phyloP scores from a whole-genome alignment of 2,329 filamentous ascomycete species.

The Coniochaeta hoffmannii region DNA sequence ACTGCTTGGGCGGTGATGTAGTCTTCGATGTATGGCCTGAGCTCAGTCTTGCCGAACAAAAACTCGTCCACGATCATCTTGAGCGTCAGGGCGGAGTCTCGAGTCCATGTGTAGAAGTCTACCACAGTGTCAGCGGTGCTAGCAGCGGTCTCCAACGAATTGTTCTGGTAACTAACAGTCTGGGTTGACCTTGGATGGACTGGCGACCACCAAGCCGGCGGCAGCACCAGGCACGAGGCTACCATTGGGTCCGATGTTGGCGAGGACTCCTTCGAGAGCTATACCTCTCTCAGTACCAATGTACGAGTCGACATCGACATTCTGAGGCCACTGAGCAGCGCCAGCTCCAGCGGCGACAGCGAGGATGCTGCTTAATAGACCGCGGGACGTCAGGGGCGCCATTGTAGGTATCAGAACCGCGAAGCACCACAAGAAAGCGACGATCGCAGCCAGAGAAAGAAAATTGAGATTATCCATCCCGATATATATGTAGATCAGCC shows the following conservation, averaged over 20 bases:
- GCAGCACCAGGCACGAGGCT: constrained; percentile 37
- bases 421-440: background rate
- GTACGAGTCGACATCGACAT: constrained; percentile 25
- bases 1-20: constrained; percentile 61
- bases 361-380: background rate
- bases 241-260: constrained; percentile 50
- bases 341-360: background rate
- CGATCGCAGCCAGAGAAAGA: background rate
- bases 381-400: background rate
- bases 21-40: constrained; percentile 56
- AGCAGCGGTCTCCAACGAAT: background rate
- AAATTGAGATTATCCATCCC: background rate
- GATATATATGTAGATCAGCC: background rate
- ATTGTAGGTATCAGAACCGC: background rate
- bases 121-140: background rate
- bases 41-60: constrained; percentile 45
- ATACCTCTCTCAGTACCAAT: constrained; percentile 41
- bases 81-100: constrained; percentile 64
- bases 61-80: constrained; percentile 63
- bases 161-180: constrained; percentile 41
- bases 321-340: background rate
- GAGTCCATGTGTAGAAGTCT: constrained; percentile 75
- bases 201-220: constrained; percentile 47
- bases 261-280: constrained; percentile 43
- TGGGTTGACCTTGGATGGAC: constrained; percentile 42